Conservation (phyloP, 2,329 filamentous ascomycete species). For the Sclerotinia spermophila region DNA sequence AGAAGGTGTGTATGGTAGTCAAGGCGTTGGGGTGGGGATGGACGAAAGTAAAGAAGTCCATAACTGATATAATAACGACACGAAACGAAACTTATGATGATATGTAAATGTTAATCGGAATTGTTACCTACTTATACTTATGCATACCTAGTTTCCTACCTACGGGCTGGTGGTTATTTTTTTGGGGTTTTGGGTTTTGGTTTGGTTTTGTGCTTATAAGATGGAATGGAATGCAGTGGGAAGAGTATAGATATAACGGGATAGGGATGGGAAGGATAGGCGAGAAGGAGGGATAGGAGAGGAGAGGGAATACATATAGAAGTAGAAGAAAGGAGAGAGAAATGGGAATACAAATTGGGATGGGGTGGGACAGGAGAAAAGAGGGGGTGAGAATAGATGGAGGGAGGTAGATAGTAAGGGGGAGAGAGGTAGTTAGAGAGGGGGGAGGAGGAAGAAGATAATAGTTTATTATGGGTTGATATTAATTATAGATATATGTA, state of each 20-base stretch:
- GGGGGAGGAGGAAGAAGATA: background rate
- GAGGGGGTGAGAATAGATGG: background rate
- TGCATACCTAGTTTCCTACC: background rate
- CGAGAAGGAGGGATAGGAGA: too few species aligned
- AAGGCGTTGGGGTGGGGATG: background rate
- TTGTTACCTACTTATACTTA: background rate
- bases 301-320: too few species aligned
- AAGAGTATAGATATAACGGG: too few species aligned
- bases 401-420: background rate
- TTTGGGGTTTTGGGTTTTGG: too few species aligned
- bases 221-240: too few species aligned
- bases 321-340: too few species aligned
- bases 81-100: constrained; percentile 8
- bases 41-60: background rate
- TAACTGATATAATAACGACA: background rate
- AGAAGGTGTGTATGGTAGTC: background rate
- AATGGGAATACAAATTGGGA: background rate
- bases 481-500: too few species aligned
- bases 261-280: too few species aligned
- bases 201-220: too few species aligned
- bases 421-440: too few species aligned
- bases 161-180: background rate
- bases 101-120: constrained; percentile 8
- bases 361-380: background rate
- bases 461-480: too few species aligned